Evolutionary conservation across 768 basidiomycete genomes (phyloP), one percentile per base, ranked within the genome.

Genomic region (Phylloporus arenicola): DNA sequence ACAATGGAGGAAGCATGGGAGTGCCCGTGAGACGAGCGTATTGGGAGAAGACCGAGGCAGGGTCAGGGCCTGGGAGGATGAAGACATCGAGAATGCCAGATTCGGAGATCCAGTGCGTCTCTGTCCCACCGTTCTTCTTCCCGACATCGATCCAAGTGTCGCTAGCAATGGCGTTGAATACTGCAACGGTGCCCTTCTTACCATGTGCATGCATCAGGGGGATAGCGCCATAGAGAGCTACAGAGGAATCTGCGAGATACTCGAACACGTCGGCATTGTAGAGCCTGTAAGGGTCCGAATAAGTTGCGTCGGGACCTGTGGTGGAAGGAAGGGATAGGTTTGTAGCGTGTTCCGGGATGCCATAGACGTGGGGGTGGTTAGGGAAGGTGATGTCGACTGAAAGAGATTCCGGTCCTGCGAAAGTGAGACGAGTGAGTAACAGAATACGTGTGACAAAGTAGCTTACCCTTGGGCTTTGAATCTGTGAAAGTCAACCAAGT

Each of bases 51-150:
- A 97, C 74, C 3, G 88, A 84, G 8, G 78, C 72, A 10, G 92
- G 84, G 0, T 85, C 83, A 1, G 95, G 93, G 6, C 96, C 96
- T 4, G 96, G 92, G 48, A 97, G 80, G 58, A 99, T 74, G 72
- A 98, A 91, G 10, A 96, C 67, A 67, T 99, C 95, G 46, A 99
- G 78, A 53, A 98, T 93, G 39, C 96, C 96, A 4, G 92, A 92
- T 68, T 99, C 96, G 7, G 94, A 92, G 55, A 97, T 84, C 96
- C 95, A 99, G 64, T 98, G 96, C 0, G 95, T 93, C 56, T 86
- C 76, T 0, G 89, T 88, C 8, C 88, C 86, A 54, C 75, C 48
- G 16, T 63, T 44, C 12, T 3, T 78, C 71, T 5, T 82, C 68
- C 75, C 82, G 29, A 98, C 79, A 63, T 98, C 96, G 43, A 99